These are phyloP conservation scores for Boletus fagicola DNA, from an alignment of 768 basidiomycete genomes.

Conservation along the genomic window DNA sequence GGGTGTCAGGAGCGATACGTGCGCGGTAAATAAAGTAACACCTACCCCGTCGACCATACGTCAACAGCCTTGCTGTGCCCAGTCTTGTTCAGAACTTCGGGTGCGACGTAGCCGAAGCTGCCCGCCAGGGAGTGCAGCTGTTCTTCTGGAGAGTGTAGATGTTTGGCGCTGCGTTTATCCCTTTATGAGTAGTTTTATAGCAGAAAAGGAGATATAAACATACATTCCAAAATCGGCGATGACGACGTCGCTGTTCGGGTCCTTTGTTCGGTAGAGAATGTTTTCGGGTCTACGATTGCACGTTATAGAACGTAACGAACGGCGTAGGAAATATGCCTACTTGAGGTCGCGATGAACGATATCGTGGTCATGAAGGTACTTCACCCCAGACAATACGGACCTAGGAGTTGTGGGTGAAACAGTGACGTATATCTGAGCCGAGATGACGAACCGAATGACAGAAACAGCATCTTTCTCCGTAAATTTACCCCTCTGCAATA, in stretches of 20 bases:
- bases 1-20: neutral
- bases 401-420: conserved; percentile 35
- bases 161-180: conserved; percentile 64
- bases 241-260: conserved; percentile 78
- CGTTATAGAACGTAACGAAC: neutral
- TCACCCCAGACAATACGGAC: conserved; percentile 80
- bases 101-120: conserved; percentile 88
- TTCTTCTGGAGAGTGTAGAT: conserved; percentile 69
- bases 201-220: conserved; percentile 24
- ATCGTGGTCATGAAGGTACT: conserved; percentile 86
- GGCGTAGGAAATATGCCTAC: conserved; percentile 38
- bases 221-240: conserved; percentile 98
- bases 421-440: neutral
- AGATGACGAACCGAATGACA: conserved; percentile 60
- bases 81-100: conserved; percentile 76
- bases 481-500: conserved; percentile 83
- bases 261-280: conserved; percentile 84
- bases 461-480: conserved; percentile 87
- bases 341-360: conserved; percentile 98
- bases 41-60: conserved; percentile 89
- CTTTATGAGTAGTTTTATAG: neutral
- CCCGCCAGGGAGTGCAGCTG: conserved; percentile 72
- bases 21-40: conserved; percentile 1
- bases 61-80: conserved; percentile 94
- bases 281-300: conserved; percentile 75